Base-by-base conservation (phyloP, 2,329 filamentous ascomycete genomes). In the Pseudogymnoascus sp. region DNA sequence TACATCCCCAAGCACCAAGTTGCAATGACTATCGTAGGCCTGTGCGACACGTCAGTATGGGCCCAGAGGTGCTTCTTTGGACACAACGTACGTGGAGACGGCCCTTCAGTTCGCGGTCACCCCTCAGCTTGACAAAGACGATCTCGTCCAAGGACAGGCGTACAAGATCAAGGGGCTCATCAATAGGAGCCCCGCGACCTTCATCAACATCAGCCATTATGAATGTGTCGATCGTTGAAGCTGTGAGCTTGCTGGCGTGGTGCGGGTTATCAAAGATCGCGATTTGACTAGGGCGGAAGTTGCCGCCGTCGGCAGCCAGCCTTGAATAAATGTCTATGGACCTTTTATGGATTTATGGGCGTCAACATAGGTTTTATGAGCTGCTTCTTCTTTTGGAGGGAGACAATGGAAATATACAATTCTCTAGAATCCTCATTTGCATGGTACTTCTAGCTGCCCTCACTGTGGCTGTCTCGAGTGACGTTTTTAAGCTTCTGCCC, bases 21-120 rank as follows among this genome's bases (percentile, higher is more conserved):
- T 99, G 83, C 96, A 99, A 76, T 99, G 95, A 72, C 91, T 96
- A 74, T 99, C 95, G 75, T 99, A 99, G 62, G 95, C 95, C 95
- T 99, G 64, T 28, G 41, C 16, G 16, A 5, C 12, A 12, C 38
- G 61, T 33, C 14, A 52, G 58, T 65, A 14, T 38, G 38, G 61
- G 65, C 38, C 66, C 33, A 60, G 65, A 70, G 66, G 67, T 28
- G 61, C 38, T 12, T 31, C 18, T 41, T 49, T 52, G 37, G 21
- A 16, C 25, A n/a, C 18, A 77, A 77, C 88, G 73, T 79, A 97
- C 95, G 77, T 99, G 95, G 72, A 99, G 83, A 72, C 93, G 88
- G 67, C 95, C 95, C 78, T 96, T 95, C 68, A 99, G 82, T 79
- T 99, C 95, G 67, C 95, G 86, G 76, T 99, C 95, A 70, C 95